Percentiles rank a stretch among this genome's conserved stretches.
Evolutionary conservation across 2,329 filamentous ascomycete genomes (phyloP).

Genomic region (Amauroascus verrucosus): DNA sequence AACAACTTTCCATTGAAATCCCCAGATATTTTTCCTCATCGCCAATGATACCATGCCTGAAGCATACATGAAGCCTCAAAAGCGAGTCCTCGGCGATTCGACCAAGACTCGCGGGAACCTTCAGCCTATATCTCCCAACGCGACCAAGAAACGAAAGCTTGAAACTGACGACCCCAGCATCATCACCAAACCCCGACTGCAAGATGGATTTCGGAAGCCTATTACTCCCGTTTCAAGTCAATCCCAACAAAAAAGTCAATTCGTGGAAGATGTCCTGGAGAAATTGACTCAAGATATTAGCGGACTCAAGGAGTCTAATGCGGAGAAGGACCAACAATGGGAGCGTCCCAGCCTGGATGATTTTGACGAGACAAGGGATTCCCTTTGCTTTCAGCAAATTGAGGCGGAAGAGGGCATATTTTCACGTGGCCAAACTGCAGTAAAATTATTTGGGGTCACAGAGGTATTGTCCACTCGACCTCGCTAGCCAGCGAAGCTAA

Average conservation of each 20-base stretch:
- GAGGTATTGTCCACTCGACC: conserved; percentile 41
- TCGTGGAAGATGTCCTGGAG: conserved; percentile 88
- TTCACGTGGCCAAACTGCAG: conserved; percentile 61
- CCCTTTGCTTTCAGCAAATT: conserved; percentile 86
- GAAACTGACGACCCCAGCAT: conserved; percentile 44
- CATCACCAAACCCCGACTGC: conserved; percentile 50
- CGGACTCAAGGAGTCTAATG: conserved; percentile 72
- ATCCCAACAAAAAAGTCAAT: conserved; percentile 70
- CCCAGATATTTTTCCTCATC: not conserved
- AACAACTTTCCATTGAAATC: not conserved
- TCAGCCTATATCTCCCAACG: conserved; percentile 40
- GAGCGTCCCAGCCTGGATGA: conserved; percentile 52
- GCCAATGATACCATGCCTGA: conserved; percentile 29
- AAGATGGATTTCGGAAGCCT: conserved; percentile 48
- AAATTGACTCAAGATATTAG: conserved; percentile 91
- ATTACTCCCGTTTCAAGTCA: conserved; percentile 54
- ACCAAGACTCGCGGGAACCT: conserved; percentile 53
- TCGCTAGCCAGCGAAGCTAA: not conserved
- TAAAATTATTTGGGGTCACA: conserved; percentile 92
- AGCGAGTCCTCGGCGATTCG: conserved; percentile 61
- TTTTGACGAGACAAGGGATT: conserved; percentile 56
- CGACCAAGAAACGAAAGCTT: conserved; percentile 74
- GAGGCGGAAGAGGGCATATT: conserved; percentile 85
- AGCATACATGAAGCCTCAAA: conserved; percentile 47
- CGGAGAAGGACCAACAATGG: conserved; percentile 93